These are phyloP conservation scores for Pseudogymnoascus sp. DNA, from an alignment of 2,329 filamentous ascomycete species.

Conservation along the genomic window DNA sequence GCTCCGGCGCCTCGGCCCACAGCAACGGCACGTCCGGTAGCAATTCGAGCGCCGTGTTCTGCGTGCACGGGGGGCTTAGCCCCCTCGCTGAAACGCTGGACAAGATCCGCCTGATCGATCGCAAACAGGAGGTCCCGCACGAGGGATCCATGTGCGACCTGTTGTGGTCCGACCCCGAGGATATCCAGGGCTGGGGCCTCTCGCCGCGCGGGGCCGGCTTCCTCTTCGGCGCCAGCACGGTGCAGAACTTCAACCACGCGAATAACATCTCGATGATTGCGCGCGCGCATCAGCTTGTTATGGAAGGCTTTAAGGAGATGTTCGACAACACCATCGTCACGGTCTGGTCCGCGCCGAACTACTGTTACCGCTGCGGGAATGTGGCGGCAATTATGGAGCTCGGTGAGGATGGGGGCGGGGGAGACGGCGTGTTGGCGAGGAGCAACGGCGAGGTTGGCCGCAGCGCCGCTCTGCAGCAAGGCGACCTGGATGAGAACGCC, in stretches of 20 bases:
- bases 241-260: conserved; percentile 89
- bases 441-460: conserved; percentile 42
- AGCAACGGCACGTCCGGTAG: conserved; percentile 59
- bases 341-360: conserved; percentile 97
- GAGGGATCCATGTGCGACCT: conserved; percentile 98
- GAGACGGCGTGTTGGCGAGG: conserved; percentile 38
- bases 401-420: conserved; percentile 73
- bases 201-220: conserved; percentile 93
- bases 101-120: conserved; percentile 89
- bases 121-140: conserved; percentile 96
- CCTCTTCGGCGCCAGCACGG: conserved; percentile 90
- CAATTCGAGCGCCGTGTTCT: conserved; percentile 81
- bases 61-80: conserved; percentile 90
- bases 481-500: conserved; percentile 45
- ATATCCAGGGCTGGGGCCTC: conserved; percentile 94
- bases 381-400: conserved; percentile 92
- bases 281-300: conserved; percentile 91
- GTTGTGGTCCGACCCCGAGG: conserved; percentile 95
- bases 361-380: conserved; percentile 93
- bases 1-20: conserved; percentile 68
- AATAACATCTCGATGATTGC: conserved; percentile 92
- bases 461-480: conserved; percentile 37
- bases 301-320: conserved; percentile 99
- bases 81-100: conserved; percentile 94
- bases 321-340: conserved; percentile 94